These are phyloP conservation scores for Mortierella sp. DNA, from an alignment of 371 early-diverging fungal species.

Conservation along the genomic window DNA sequence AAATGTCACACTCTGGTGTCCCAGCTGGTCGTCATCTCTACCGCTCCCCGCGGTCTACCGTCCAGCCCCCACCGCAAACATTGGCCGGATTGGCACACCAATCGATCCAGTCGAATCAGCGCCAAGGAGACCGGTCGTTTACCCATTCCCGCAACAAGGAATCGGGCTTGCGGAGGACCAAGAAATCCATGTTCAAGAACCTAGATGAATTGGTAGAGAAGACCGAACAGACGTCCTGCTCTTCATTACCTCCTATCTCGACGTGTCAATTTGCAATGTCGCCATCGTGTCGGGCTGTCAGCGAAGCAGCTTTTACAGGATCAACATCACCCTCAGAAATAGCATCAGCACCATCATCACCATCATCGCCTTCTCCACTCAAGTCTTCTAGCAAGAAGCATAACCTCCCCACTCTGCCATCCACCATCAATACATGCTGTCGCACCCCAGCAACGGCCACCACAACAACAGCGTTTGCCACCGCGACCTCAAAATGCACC, in stretches of 20 bases:
- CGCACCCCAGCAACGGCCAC: conserved; percentile 16
- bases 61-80: background rate
- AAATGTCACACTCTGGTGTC: background rate
- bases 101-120: conserved; percentile 14
- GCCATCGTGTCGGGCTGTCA: background rate
- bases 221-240: background rate
- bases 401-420: conserved; percentile 4
- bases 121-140: background rate
- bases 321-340: background rate
- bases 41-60: background rate
- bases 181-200: conserved; percentile 32
- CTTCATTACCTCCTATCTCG: background rate
- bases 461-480: conserved; percentile 17
- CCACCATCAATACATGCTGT: conserved; percentile 10
- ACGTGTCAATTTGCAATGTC: background rate
- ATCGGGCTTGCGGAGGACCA: conserved; percentile 18
- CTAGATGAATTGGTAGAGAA: conserved; percentile 23
- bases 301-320: background rate
- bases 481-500: conserved; percentile 11
- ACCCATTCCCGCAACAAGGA: too few relatives aligned
- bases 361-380: background rate
- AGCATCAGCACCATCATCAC: conserved; percentile 6
- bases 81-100: conserved; percentile 5
- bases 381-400: background rate
- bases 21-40: background rate